Evolutionary conservation across 345 rosid species (phyloP), one percentile per base, ranked within the genome.

Genomic region (Brassica incana): DNA sequence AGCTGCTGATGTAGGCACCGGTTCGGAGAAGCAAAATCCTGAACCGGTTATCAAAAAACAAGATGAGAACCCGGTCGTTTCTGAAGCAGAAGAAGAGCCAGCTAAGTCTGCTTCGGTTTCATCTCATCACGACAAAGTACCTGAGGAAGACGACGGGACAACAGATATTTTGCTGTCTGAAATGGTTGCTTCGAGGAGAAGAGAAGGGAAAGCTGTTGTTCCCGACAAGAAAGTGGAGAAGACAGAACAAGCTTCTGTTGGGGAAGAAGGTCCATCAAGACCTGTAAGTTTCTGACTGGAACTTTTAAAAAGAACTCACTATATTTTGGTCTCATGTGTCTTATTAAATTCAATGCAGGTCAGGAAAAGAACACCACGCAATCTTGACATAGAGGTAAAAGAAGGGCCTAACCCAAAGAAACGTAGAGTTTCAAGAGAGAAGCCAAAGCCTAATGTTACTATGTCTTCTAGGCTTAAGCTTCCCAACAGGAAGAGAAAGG

Each of bases 401-500:
- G 89, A 86, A 70, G 91, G 86, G 78, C 74, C 73, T 4, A 84
- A 32, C 36, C 80, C 72, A 40, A 80, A 76, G 87, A 87, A 71
- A 56, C 75, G 65, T 54, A 69, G 12, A 25, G 75, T 45, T 74
- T 58, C 74, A 43, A 56, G n/a, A 35, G 86, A 82, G 71, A 79
- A 48, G 74, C 79, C 70, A 65, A 75, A 75, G 40, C n/a, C 82
- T 33, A 81, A 67, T 40, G 78, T 20, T 23, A 78, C 79, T 23
- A 82, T 86, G 16, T 68, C 87, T 76, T 77, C 88, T 66, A 81
- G 86, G 84, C 77, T 84, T 59, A 86, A 84, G 75, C 68, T 59
- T 71, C 77, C 81, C 27, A 88, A 74, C 50, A 88, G 84, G 76
- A 88, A 84, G 85, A 80, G 86, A 76, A 87, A 82, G 79, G 72